phyloP scores from a whole-genome alignment of 108 stramenopile species.

The Nitzschia palea region DNA sequence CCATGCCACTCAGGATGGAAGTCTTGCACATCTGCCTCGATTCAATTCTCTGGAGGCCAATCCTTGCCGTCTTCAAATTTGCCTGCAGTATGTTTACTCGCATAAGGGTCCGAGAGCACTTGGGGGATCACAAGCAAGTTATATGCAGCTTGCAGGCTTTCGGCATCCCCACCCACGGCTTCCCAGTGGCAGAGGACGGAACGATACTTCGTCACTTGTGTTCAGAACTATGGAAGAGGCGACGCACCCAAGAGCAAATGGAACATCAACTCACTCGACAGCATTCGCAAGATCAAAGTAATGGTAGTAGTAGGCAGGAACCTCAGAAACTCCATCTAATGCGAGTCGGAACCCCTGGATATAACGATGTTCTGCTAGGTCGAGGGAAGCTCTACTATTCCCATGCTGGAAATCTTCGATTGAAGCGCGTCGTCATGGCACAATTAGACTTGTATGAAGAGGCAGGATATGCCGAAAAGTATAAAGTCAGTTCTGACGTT shows the following conservation, averaged over 20 bases:
- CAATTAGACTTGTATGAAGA: conserved; percentile 14
- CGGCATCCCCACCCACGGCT: neutral
- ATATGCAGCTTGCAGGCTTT: neutral
- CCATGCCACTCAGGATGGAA: neutral
- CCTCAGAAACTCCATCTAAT: neutral
- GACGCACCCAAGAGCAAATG: neutral
- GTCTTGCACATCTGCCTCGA: neutral
- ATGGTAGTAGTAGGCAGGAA: neutral
- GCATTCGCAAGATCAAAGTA: neutral
- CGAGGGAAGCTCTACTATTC: conserved; percentile 15
- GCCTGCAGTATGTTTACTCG: neutral
- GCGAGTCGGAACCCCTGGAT: conserved; percentile 1
- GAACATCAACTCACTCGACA: neutral
- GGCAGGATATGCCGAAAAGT: neutral
- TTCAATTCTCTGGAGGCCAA: neutral
- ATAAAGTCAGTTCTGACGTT: neutral
- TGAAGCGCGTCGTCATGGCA: conserved; percentile 4
- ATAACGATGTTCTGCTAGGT: conserved; percentile 27
- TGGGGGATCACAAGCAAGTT: neutral
- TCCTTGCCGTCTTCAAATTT: conserved; percentile 4
- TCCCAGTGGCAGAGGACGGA: conserved; percentile 13
- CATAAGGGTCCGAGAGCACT: neutral
- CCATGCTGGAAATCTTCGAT: conserved; percentile 29
- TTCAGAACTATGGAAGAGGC: neutral
- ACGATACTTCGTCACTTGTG: neutral